Evolutionary conservation across 805 yeast species (phyloP), one percentile per base, ranked within the genome.

Genomic region (Komagataella populi): DNA sequence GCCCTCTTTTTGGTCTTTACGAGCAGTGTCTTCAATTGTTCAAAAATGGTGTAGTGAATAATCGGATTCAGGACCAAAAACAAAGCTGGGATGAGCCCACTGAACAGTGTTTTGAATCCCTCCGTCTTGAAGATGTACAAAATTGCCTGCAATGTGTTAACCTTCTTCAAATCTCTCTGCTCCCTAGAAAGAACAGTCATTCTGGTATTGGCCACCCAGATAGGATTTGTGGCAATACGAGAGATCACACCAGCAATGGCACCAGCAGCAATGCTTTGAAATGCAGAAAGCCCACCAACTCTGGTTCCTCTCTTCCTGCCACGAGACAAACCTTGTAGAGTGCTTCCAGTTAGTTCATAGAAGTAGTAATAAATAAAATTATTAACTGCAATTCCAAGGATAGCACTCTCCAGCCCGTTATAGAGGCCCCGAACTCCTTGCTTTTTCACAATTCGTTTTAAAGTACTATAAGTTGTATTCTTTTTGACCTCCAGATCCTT

Each of bases 171-270:
- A 44, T 63, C 63, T 56, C 56, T 63, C 44, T 36, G 60, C 54
- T 52, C 55, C 67, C 65, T 52, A 67, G 63, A 50, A 48, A 53
- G 50, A 16, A 90, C 88, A 58, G 95, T 86, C 77, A 84, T 80
- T 61, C 96, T 76, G 2, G 97, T 89, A 63, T 89, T 89, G 47
- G 95, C 93, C 47, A 89, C 95, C 97, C 97, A 89, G 57, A 87
- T 80, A 22, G 97, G 97, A 64, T 89, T 89, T 10, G 96, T 82
- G 8, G 82, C 74, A 18, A 85, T 70, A 49, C 89, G 85, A 3
- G 96, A 88, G 44, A 88, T 77, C 7, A 89, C 77, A 0, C 97
- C 96, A 2, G 96, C 95, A 60, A 87, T 72, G 1, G 93, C 83
- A 23, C 97, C 95, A 2, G 89, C 82, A 5, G 74, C 54, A 59